A percentile compares a stretch with the other conserved stretches of the same genome.
Evolutionary conservation across 192 early-diverging fungal genomes (phyloP).

Genomic region (Backusella tarrabulga): DNA sequence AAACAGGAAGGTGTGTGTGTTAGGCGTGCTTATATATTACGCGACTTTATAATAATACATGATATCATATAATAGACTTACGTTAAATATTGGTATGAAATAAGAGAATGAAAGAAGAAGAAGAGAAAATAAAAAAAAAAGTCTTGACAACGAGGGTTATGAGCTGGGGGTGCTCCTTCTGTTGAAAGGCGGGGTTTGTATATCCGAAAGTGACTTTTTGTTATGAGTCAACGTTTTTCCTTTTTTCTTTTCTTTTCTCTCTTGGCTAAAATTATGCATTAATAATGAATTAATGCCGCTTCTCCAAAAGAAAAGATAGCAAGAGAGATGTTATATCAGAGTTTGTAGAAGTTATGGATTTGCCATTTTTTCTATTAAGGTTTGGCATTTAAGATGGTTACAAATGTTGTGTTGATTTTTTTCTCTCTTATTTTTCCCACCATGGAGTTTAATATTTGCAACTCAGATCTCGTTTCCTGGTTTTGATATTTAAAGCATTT

Average conservation of each 20-base stretch:
- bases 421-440: not conserved
- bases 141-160: slow-evolving; percentile 1
- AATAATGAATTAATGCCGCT: not conserved
- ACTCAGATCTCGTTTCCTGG: not conserved
- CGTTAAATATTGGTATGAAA: not conserved
- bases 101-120: not conserved
- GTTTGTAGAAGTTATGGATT: not conserved
- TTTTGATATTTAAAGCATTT: not conserved
- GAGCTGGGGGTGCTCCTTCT: not conserved
- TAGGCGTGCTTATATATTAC: not conserved
- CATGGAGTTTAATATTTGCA: not conserved
- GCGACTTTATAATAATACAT: not conserved
- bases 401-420: not conserved
- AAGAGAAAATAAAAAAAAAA: not conserved
- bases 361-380: not conserved
- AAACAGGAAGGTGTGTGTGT: not conserved
- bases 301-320: not conserved
- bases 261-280: not conserved
- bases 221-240: slow-evolving; percentile 1
- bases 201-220: not conserved
- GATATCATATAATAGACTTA: not conserved
- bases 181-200: slow-evolving; percentile 1
- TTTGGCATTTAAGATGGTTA: not conserved
- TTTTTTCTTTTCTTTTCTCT: not conserved
- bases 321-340: not conserved